phyloP scores from a whole-genome alignment of 108 stramenopile genomes.

The Asterionellopsis glacialis region DNA sequence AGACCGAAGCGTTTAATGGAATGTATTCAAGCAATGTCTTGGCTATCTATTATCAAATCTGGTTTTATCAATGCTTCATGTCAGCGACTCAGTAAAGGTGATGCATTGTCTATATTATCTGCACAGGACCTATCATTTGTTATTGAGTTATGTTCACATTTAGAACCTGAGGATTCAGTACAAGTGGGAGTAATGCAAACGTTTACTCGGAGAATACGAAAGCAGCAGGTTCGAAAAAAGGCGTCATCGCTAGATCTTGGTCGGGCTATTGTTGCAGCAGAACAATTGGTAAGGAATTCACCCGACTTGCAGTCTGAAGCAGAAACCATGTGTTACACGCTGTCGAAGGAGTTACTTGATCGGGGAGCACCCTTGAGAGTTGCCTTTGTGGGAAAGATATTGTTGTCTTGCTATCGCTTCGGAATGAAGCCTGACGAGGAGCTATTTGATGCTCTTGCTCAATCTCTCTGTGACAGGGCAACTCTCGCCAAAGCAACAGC shows the following conservation, averaged over 20 bases:
- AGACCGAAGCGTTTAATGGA: slow-evolving; percentile 10
- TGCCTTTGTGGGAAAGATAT: slow-evolving; percentile 3
- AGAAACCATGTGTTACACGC: not conserved
- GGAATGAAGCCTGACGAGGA: not conserved
- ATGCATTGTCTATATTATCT: slow-evolving; percentile 6
- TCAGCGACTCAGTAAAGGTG: slow-evolving; percentile 12
- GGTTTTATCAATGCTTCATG: not conserved
- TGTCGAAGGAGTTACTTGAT: slow-evolving; percentile 1
- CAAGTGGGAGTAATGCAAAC: slow-evolving; percentile 1
- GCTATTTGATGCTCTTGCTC: not conserved
- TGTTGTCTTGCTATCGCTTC: not conserved
- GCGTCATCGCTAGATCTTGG: slow-evolving; percentile 18
- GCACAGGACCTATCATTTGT: not conserved
- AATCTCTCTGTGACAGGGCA: not conserved
- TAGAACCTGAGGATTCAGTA: not conserved
- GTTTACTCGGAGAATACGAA: slow-evolving; percentile 29
- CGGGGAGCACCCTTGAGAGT: not conserved
- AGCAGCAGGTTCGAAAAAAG: slow-evolving; percentile 16
- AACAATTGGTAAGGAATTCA: slow-evolving; percentile 2
- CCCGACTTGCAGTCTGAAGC: slow-evolving; percentile 3
- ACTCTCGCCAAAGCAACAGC: not conserved
- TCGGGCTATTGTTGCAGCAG: slow-evolving; percentile 16
- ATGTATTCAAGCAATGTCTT: not conserved
- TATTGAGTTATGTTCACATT: not conserved
- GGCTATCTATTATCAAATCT: not conserved